Conservation (phyloP, 495 filamentous ascomycete species). For the Jackrogersella minutella region DNA sequence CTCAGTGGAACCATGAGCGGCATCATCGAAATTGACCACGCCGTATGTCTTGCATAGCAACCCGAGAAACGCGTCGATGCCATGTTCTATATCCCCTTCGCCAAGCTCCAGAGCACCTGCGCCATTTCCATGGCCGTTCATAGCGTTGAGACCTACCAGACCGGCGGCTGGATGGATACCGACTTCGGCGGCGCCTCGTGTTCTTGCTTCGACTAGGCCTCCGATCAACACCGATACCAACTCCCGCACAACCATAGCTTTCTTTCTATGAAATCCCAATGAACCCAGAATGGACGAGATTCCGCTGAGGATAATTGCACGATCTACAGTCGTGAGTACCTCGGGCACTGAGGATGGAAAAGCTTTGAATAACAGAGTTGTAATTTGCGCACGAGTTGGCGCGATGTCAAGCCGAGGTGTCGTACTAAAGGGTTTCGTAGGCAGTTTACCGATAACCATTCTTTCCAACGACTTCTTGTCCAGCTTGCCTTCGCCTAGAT, state of each 20-base stretch:
- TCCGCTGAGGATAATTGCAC: conserved; percentile 79
- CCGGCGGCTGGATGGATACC: conserved; percentile 94
- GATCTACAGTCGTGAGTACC: conserved; percentile 71
- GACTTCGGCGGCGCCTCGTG: conserved; percentile 89
- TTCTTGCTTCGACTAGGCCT: conserved; percentile 89
- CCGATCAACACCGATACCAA: conserved; percentile 82
- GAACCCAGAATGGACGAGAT: conserved; percentile 81
- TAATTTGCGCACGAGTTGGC: conserved; percentile 71
- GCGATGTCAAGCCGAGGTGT: conserved; percentile 57
- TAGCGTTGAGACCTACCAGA: conserved; percentile 66
- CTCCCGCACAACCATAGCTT: conserved; percentile 85
- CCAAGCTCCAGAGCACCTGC: conserved; percentile 75
- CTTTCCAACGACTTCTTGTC: conserved; percentile 71
- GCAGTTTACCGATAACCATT: conserved; percentile 61
- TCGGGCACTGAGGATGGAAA: conserved; percentile 71
- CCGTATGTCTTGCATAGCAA: conserved; percentile 60
- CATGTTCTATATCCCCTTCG: conserved; percentile 77
- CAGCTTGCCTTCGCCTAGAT: conserved; percentile 72
- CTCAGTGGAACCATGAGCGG: conserved; percentile 14
- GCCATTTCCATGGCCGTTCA: conserved; percentile 54
- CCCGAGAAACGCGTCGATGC: conserved; percentile 64
- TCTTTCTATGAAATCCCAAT: conserved; percentile 82
- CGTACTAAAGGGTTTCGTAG: conserved; percentile 48
- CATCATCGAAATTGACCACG: conserved; percentile 50
- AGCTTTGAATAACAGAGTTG: conserved; percentile 72